A percentile compares a stretch with the other conserved stretches of the same genome.
phyloP scores from a whole-genome alignment of 768 basidiomycete genomes.

The Asterophora lycoperdoides region DNA sequence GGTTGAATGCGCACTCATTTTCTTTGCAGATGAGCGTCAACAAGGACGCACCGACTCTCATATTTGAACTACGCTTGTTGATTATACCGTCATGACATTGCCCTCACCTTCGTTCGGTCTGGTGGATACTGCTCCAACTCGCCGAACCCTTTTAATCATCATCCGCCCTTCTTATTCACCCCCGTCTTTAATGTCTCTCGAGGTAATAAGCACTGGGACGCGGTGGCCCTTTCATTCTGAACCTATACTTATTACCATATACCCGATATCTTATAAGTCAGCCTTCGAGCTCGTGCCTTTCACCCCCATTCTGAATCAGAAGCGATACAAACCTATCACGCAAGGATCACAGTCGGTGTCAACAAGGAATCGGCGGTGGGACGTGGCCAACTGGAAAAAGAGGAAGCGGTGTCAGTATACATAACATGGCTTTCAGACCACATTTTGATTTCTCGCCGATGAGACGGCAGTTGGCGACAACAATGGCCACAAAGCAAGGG shows the following conservation, averaged over 20 bases:
- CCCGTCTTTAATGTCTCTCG: neutral
- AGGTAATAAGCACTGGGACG: conserved; percentile 9
- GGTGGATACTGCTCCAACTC: conserved; percentile 5
- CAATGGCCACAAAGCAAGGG: no score
- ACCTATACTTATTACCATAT: conserved; percentile 5
- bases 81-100: conserved; percentile 5
- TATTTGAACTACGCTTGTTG: conserved; percentile 4
- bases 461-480: no score
- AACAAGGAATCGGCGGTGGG: neutral
- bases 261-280: conserved; percentile 6
- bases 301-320: neutral
- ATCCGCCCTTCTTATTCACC: conserved; percentile 2
- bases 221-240: neutral
- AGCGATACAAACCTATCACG: neutral
- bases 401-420: neutral
- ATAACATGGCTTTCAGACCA: neutral
- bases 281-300: neutral
- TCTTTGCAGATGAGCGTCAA: conserved; percentile 7
- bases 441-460: neutral
- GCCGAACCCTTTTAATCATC: neutral
- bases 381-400: neutral
- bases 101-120: conserved; percentile 6
- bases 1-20: neutral
- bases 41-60: neutral
- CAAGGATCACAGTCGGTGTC: no score